Evolutionary conservation across 139 green algal genomes (phyloP).

Genomic region (Eudorina sp.): DNA sequence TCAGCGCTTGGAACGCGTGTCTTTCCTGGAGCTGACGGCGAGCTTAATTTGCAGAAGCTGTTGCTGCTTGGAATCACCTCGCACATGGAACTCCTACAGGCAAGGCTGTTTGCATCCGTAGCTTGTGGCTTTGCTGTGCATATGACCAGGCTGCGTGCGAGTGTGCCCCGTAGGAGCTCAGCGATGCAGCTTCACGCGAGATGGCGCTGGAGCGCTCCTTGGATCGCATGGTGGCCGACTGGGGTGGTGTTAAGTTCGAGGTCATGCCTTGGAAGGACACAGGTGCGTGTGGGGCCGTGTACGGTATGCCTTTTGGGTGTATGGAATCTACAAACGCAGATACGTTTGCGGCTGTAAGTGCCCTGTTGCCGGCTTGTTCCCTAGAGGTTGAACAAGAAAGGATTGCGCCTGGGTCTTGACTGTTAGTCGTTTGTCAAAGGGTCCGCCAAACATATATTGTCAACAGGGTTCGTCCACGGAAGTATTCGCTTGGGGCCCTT

Average conservation of each 20-base stretch:
- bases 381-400: too few relatives aligned
- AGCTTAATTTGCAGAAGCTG: conserved; percentile 50
- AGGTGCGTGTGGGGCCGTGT: conserved; percentile 13
- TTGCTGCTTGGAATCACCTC: conserved; percentile 32
- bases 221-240: conserved; percentile 72
- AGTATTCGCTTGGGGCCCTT: too few relatives aligned
- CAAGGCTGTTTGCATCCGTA: not conserved
- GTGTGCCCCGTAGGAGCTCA: conserved; percentile 64
- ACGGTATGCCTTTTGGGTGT: too few relatives aligned
- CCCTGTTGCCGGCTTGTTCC: too few relatives aligned
- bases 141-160: not conserved
- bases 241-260: conserved; percentile 65
- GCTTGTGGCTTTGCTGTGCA: not conserved
- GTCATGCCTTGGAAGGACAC: conserved; percentile 69
- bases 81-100: conserved; percentile 49
- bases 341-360: too few relatives aligned
- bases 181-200: conserved; percentile 65
- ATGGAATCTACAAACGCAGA: too few relatives aligned
- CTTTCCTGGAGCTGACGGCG: conserved; percentile 39
- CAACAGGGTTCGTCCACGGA: too few relatives aligned
- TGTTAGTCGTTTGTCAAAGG: too few relatives aligned
- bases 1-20: conserved; percentile 41
- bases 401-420: too few relatives aligned
- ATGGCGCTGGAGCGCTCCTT: conserved; percentile 69
- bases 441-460: too few relatives aligned